phyloP scores from a whole-genome alignment of 2,329 filamentous ascomycete species.

The Botrytis hyacinthi region DNA sequence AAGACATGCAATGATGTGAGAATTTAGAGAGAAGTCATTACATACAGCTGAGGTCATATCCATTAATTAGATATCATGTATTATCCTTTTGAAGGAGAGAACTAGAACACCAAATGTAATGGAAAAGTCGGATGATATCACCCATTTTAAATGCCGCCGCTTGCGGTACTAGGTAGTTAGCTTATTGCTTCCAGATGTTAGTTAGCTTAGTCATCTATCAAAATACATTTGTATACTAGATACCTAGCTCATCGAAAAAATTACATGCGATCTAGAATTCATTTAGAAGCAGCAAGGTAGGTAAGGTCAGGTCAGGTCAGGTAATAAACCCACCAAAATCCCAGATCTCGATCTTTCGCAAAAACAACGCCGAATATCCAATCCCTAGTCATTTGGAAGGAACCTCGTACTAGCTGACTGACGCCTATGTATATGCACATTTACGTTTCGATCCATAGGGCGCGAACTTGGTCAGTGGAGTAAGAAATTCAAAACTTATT shows the following conservation, averaged over 20 bases:
- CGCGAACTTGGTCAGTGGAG: neutral
- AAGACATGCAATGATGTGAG: neutral
- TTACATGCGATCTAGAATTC: neutral
- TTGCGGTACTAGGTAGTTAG: slow-evolving; percentile 16
- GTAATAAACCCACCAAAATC: neutral
- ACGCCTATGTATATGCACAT: neutral
- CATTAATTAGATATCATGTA: neutral
- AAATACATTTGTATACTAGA: neutral
- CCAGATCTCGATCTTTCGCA: neutral
- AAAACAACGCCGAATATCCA: neutral
- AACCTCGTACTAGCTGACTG: neutral
- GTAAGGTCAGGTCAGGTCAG: neutral
- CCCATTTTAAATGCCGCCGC: slow-evolving; percentile 15
- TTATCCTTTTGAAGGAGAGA: neutral
- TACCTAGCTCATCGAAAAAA: neutral
- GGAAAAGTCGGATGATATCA: neutral
- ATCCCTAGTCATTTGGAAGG: neutral
- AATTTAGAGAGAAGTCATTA: neutral
- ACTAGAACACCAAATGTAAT: neutral
- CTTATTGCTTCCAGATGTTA: neutral
- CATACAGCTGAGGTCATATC: neutral
- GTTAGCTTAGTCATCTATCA: slow-evolving; percentile 13
- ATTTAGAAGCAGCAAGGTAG: neutral
- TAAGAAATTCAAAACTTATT: neutral
- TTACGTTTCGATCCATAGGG: neutral